A percentile compares a stretch with the other conserved stretches of the same genome.
Evolutionary conservation across 2,329 filamentous ascomycete species (phyloP).

Genomic region (Teratosphaeria viscida): DNA sequence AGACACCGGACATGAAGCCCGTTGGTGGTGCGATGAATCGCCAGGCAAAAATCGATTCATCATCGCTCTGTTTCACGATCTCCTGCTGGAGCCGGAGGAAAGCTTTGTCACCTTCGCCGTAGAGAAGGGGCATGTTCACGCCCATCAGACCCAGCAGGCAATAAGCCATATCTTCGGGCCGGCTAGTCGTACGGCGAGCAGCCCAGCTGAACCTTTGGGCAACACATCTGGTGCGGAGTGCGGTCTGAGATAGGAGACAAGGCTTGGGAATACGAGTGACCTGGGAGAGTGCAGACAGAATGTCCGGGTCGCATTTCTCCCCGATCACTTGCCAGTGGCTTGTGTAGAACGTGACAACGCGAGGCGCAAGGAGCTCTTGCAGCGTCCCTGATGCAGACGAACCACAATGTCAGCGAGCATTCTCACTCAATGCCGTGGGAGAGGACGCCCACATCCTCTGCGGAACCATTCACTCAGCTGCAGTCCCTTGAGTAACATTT

Average conservation of each 20-base stretch:
- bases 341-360: background rate
- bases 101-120: slow-evolving; percentile 25
- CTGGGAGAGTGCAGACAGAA: background rate
- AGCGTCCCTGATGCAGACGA: background rate
- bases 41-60: slow-evolving; percentile 16
- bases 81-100: slow-evolving; percentile 7
- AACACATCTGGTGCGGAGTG: background rate
- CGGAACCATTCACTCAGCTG: slow-evolving; percentile 1
- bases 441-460: background rate
- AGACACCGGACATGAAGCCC: background rate
- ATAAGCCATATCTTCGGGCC: slow-evolving; percentile 34
- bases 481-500: background rate
- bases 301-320: background rate
- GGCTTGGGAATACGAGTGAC: background rate
- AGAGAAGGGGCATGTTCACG: slow-evolving; percentile 35
- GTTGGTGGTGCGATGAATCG: background rate
- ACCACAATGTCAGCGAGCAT: too few relatives aligned
- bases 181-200: slow-evolving; percentile 3
- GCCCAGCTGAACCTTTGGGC: slow-evolving; percentile 8
- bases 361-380: slow-evolving; percentile 1
- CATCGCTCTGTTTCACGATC: slow-evolving; percentile 7
- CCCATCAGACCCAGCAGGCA: slow-evolving; percentile 35
- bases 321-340: background rate
- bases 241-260: background rate
- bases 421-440: background rate